Evolutionary conservation across 192 early-diverging fungal species (phyloP).

Genomic region (Backusella luteola): DNA sequence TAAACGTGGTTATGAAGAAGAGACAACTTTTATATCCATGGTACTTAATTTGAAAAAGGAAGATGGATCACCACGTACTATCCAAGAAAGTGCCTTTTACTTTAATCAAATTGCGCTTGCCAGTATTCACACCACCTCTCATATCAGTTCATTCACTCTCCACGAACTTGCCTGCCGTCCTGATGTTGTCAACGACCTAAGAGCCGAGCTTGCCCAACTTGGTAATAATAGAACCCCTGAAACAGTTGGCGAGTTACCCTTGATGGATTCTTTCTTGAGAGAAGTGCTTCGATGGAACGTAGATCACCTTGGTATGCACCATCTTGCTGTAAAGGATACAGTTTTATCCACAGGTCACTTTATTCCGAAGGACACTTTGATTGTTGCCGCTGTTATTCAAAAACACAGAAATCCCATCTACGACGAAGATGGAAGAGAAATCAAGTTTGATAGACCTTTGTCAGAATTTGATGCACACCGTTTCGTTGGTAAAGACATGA

Average conservation of each 20-base stretch:
- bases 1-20: not conserved
- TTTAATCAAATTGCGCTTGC: conserved; percentile 23
- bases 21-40: conserved; percentile 10
- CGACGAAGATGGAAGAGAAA: not conserved
- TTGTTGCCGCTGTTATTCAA: conserved; percentile 11
- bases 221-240: not conserved
- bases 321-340: conserved; percentile 15
- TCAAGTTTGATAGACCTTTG: not conserved
- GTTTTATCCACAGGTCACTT: not conserved
- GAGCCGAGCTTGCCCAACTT: conserved; percentile 4
- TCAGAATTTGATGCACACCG: conserved; percentile 20
- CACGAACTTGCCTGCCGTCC: conserved; percentile 27
- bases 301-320: conserved; percentile 20
- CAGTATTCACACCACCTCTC: conserved; percentile 30
- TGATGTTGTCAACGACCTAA: not conserved
- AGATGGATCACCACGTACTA: conserved; percentile 6
- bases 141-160: conserved; percentile 10
- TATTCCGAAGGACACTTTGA: conserved; percentile 16
- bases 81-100: conserved; percentile 20
- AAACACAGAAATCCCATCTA: not conserved
- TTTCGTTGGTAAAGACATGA: conserved; percentile 9
- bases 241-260: not conserved
- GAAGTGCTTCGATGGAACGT: conserved; percentile 12
- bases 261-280: conserved; percentile 27
- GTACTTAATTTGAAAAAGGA: conserved; percentile 6